Conservation (phyloP, 257 asterid species). For the Fraxinus anomala region DNA sequence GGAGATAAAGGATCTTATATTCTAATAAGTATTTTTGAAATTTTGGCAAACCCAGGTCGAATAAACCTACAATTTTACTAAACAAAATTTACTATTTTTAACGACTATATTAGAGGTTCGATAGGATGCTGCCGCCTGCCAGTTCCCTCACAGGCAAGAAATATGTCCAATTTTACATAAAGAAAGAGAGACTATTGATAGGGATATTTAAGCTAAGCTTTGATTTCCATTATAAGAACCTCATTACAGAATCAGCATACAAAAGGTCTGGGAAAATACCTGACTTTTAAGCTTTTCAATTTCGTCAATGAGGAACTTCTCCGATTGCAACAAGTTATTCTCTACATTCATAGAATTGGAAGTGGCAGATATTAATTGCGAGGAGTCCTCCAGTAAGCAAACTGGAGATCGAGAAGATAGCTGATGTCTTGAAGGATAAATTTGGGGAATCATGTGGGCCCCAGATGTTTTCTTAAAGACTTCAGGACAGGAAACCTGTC, state of each 20-base stretch:
- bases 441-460: slow-evolving; percentile 8
- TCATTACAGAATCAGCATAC: neutral
- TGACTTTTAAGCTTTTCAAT: slow-evolving; percentile 38
- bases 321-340: slow-evolving; percentile 28
- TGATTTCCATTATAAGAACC: neutral
- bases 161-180: neutral
- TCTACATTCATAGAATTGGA: slow-evolving; percentile 20
- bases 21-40: neutral
- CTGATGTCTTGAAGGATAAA: slow-evolving; percentile 17
- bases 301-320: slow-evolving; percentile 35
- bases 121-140: neutral
- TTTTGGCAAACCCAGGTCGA: neutral
- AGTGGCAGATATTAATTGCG: slow-evolving; percentile 14
- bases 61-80: neutral
- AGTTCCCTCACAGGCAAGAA: neutral
- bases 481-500: slow-evolving; percentile 47
- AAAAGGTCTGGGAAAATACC: slow-evolving; percentile 33
- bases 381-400: slow-evolving; percentile 24
- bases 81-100: too few species aligned
- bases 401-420: slow-evolving; percentile 24
- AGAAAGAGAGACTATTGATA: neutral
- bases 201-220: neutral
- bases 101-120: too few species aligned
- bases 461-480: slow-evolving; percentile 27
- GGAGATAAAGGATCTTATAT: neutral